A percentile compares a stretch with the other conserved stretches of the same genome.
phyloP scores from a whole-genome alignment of 1,284 basidiomycete species.

The Ceratobasidium sp. region DNA sequence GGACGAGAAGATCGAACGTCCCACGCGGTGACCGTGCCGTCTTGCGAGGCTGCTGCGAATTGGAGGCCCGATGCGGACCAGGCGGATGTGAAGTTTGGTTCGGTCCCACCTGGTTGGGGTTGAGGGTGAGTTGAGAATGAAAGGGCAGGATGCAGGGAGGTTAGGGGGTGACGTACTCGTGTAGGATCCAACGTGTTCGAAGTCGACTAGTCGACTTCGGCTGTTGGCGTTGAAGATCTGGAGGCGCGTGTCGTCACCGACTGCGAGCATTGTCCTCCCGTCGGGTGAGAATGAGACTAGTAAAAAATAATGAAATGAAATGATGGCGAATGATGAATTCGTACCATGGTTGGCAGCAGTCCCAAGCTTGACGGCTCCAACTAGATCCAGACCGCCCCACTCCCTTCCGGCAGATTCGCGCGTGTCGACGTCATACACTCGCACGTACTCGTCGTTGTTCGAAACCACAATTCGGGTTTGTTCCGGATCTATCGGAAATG shows the following conservation, averaged over 20 bases:
- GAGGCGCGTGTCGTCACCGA: conserved; percentile 74
- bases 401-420: conserved; percentile 56
- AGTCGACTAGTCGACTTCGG: conserved; percentile 46
- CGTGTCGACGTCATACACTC: conserved; percentile 76
- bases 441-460: conserved; percentile 85
- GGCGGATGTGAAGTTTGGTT: conserved; percentile 81
- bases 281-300: conserved; percentile 86
- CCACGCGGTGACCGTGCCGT: conserved; percentile 77
- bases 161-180: conserved; percentile 66
- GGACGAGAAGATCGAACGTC: conserved; percentile 56
- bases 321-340: conserved; percentile 57
- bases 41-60: conserved; percentile 88
- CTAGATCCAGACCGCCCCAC: conserved; percentile 61
- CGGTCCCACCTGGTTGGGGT: conserved; percentile 56
- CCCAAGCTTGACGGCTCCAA: conserved; percentile 64
- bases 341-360: conserved; percentile 78
- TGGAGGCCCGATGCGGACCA: conserved; percentile 84
- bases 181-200: conserved; percentile 51
- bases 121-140: conserved; percentile 49
- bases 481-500: conserved; percentile 85
- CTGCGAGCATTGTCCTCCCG: conserved; percentile 83
- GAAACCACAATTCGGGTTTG: conserved; percentile 83
- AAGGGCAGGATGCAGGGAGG: conserved; percentile 50
- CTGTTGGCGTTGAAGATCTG: conserved; percentile 37
- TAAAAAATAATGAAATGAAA: conserved; percentile 47